phyloP scores from a whole-genome alignment of 352 stramenopile genomes.

The Thraustotheca clavata region DNA sequence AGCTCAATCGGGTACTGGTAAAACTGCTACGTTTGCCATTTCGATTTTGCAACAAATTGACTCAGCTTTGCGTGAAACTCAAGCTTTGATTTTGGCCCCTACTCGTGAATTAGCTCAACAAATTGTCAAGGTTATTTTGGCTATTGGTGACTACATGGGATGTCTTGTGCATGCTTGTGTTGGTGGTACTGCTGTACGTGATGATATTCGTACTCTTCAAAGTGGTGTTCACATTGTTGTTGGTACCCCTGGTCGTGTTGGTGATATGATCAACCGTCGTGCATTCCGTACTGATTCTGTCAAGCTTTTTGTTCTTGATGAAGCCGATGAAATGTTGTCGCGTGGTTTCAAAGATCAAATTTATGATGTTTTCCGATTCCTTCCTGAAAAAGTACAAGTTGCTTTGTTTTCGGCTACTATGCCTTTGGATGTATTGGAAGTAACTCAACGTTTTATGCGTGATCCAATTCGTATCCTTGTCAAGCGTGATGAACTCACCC shows the following conservation, averaged over 20 bases:
- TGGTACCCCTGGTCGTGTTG: slow-evolving; percentile 97
- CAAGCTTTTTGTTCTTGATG: slow-evolving; percentile 98
- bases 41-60: slow-evolving; percentile 98
- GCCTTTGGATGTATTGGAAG: slow-evolving; percentile 97
- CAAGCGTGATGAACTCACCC: slow-evolving; percentile 98
- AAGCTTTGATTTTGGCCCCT: slow-evolving; percentile 98
- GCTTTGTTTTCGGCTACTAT: slow-evolving; percentile 99
- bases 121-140: slow-evolving; percentile 98
- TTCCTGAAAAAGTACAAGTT: slow-evolving; percentile 96
- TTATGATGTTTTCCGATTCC: slow-evolving; percentile 99
- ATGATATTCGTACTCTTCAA: slow-evolving; percentile 98
- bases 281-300: slow-evolving; percentile 92
- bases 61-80: slow-evolving; percentile 90
- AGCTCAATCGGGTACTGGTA: slow-evolving; percentile 98
- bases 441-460: slow-evolving; percentile 98
- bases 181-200: slow-evolving; percentile 95
- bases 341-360: slow-evolving; percentile 99
- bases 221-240: slow-evolving; percentile 98
- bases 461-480: slow-evolving; percentile 98
- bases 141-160: slow-evolving; percentile 94
- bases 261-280: slow-evolving; percentile 99
- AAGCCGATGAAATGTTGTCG: slow-evolving; percentile 99
- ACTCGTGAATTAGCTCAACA: slow-evolving; percentile 99
- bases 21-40: slow-evolving; percentile 99
- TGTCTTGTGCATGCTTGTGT: slow-evolving; percentile 97